Evolutionary conservation across 139 green algal species (phyloP).

Genomic region (Parachlorella kessleri): DNA sequence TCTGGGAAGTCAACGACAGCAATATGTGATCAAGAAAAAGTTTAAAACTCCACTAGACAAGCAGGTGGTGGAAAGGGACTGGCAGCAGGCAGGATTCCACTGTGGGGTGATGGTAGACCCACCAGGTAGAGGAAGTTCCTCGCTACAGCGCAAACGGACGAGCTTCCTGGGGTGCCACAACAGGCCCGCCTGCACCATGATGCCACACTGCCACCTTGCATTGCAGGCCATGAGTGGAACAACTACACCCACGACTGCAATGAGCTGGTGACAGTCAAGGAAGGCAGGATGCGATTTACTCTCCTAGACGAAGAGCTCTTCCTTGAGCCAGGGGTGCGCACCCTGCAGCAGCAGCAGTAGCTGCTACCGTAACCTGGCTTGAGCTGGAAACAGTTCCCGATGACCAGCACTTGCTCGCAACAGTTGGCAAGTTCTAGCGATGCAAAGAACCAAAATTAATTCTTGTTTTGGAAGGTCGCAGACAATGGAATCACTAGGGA

Average conservation of each 20-base stretch:
- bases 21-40: slow-evolving; percentile 1
- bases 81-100: slow-evolving; percentile 9
- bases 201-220: not conserved
- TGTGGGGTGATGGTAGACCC: slow-evolving; percentile 26
- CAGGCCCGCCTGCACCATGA: too few relatives aligned
- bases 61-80: slow-evolving; percentile 12
- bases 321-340: slow-evolving; percentile 12
- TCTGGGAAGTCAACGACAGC: not conserved
- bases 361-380: too few relatives aligned
- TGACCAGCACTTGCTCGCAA: too few relatives aligned
- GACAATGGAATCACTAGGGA: too few relatives aligned
- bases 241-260: slow-evolving; percentile 26
- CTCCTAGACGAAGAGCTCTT: slow-evolving; percentile 8
- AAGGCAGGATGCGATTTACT: slow-evolving; percentile 21
- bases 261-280: slow-evolving; percentile 13
- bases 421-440: too few relatives aligned
- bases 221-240: slow-evolving; percentile 27
- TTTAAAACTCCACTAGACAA: not conserved
- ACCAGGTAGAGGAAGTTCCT: too few relatives aligned
- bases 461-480: too few relatives aligned
- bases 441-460: too few relatives aligned
- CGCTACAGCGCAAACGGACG: too few relatives aligned
- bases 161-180: too few relatives aligned
- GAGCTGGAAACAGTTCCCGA: too few relatives aligned
- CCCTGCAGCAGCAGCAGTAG: too few relatives aligned